Evolutionary conservation across 2,329 filamentous ascomycete species (phyloP).

Genomic region (Cadophora luteo-olivacea): DNA sequence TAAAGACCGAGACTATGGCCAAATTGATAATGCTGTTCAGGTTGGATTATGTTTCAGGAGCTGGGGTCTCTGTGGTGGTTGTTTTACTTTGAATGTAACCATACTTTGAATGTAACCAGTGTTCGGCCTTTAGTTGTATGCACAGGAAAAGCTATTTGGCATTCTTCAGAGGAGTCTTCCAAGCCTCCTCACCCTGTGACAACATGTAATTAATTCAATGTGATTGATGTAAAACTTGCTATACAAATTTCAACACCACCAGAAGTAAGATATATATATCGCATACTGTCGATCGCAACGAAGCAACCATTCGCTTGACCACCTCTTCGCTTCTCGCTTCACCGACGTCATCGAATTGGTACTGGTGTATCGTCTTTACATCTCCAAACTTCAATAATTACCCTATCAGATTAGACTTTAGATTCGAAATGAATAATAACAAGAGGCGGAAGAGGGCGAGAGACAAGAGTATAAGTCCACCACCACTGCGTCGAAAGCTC

Average conservation of each 20-base stretch:
- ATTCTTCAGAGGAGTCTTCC: too few relatives aligned
- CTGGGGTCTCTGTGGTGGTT: too few relatives aligned
- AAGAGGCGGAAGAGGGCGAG: not conserved
- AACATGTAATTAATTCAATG: too few relatives aligned
- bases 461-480: slow-evolving; percentile 22
- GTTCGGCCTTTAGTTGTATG: too few relatives aligned
- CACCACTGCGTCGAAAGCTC: slow-evolving; percentile 24
- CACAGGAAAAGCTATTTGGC: too few relatives aligned
- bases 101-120: too few relatives aligned
- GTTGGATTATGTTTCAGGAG: not conserved
- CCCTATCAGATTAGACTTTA: not conserved
- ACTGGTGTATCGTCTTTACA: not conserved
- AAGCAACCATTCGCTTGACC: not conserved
- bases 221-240: too few relatives aligned
- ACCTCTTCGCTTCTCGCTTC: not conserved
- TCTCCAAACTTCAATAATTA: not conserved
- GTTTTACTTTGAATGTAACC: too few relatives aligned
- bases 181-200: too few relatives aligned
- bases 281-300: not conserved
- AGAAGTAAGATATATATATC: too few relatives aligned
- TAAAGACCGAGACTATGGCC: not conserved
- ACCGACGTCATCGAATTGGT: not conserved
- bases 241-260: too few relatives aligned
- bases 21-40: not conserved
- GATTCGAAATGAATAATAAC: not conserved